phyloP scores from a whole-genome alignment of 164 flowering plant genomes.

The Akebia trifoliata region DNA sequence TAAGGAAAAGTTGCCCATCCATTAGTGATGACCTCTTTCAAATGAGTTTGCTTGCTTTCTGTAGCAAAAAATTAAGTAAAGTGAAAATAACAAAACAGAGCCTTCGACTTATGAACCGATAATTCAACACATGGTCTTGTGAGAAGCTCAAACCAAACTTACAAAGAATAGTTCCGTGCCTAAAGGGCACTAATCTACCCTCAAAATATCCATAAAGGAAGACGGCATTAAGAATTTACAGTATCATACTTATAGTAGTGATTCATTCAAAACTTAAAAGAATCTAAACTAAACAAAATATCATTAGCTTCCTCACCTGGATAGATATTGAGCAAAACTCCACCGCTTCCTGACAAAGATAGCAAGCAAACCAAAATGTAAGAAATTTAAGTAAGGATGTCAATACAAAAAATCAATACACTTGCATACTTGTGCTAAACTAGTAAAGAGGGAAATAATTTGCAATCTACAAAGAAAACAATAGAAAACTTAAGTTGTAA shows the following conservation, averaged over 20 bases:
- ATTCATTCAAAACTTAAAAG: background rate
- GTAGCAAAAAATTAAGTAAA: no score
- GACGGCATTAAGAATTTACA: no score
- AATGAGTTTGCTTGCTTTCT: no score
- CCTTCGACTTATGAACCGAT: no score
- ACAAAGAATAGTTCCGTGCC: no score
- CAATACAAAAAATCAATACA: background rate
- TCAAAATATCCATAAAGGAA: no score
- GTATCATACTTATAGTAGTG: no score
- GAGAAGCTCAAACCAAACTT: no score
- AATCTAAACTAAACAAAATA: background rate
- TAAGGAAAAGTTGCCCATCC: no score
- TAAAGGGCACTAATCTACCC: background rate
- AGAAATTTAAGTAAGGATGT: background rate
- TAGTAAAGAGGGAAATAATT: slow-evolving; percentile 88
- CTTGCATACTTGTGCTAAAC: slow-evolving; percentile 76
- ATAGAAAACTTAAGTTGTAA: slow-evolving; percentile 3
- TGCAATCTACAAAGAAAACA: slow-evolving; percentile 54
- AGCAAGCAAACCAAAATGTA: slow-evolving; percentile 6
- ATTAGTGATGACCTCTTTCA: slow-evolving; percentile 62
- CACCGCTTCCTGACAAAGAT: slow-evolving; percentile 75
- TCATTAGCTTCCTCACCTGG: slow-evolving; percentile 53
- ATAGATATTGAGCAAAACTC: slow-evolving; percentile 80
- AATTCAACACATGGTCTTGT: no score
- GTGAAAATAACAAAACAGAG: no score